Conservation (phyloP, 164 flowering plant species). For the Macadamia tetraphylla region DNA sequence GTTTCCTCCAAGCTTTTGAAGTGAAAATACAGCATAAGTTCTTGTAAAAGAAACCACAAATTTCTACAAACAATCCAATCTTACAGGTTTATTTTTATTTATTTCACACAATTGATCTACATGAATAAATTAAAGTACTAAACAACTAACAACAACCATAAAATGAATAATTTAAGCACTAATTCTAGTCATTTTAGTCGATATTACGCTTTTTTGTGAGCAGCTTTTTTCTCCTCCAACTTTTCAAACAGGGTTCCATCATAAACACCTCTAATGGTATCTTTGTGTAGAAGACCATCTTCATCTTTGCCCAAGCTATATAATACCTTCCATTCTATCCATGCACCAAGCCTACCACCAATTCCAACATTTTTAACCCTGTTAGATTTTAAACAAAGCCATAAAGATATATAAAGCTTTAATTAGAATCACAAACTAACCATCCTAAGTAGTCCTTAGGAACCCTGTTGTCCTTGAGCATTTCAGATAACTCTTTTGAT, state of each 20-base stretch:
- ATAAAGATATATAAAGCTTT: neutral
- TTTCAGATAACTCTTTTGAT: slow-evolving; percentile 35
- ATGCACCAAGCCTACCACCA: slow-evolving; percentile 39
- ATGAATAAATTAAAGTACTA: neutral
- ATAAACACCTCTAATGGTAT: slow-evolving; percentile 50
- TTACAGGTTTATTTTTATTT: neutral
- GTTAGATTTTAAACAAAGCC: neutral
- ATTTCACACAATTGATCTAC: neutral
- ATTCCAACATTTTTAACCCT: neutral
- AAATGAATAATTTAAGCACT: neutral
- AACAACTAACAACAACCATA: neutral
- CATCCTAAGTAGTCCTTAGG: slow-evolving; percentile 50
- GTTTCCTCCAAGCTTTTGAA: too few relatives aligned
- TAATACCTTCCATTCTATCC: slow-evolving; percentile 57
- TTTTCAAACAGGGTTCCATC: slow-evolving; percentile 63
- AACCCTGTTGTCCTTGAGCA: slow-evolving; percentile 57
- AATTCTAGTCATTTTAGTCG: neutral
- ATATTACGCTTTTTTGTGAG: slow-evolving; percentile 21
- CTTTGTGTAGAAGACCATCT: slow-evolving; percentile 56
- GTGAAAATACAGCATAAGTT: too few relatives aligned
- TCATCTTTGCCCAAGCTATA: slow-evolving; percentile 54
- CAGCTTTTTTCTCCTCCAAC: slow-evolving; percentile 42
- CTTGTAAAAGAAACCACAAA: too few relatives aligned
- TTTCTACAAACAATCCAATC: too few relatives aligned
- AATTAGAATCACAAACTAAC: slow-evolving; percentile 18